Evolutionary conservation across 768 basidiomycete genomes (phyloP).

Genomic region (Cystobasidium ongulense): DNA sequence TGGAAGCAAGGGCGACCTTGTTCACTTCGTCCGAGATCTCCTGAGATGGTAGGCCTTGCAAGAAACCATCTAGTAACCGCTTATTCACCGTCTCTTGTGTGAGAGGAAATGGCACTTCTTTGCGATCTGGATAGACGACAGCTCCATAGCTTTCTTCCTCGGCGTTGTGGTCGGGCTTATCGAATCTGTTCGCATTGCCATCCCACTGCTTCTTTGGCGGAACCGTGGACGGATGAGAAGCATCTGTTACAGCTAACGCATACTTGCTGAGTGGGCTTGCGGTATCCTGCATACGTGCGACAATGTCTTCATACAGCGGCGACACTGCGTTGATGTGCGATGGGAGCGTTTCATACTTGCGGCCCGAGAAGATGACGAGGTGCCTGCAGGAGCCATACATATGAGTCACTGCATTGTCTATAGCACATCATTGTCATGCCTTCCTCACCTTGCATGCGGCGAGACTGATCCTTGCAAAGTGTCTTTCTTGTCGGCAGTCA

Average conservation of each 20-base stretch:
- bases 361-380: slow-evolving; percentile 39
- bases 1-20: neutral
- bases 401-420: neutral
- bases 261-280: neutral
- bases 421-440: neutral
- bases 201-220: slow-evolving; percentile 21
- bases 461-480: slow-evolving; percentile 1
- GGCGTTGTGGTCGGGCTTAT: slow-evolving; percentile 7
- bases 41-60: neutral
- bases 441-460: slow-evolving; percentile 4
- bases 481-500: neutral
- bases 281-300: slow-evolving; percentile 4
- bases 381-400: slow-evolving; percentile 23
- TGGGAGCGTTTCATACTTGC: slow-evolving; percentile 33
- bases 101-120: neutral
- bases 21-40: neutral
- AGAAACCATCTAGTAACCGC: slow-evolving; percentile 29
- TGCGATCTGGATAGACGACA: slow-evolving; percentile 22
- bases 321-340: slow-evolving; percentile 37
- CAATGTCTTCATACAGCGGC: slow-evolving; percentile 32
- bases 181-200: slow-evolving; percentile 23
- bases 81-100: slow-evolving; percentile 13
- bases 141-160: slow-evolving; percentile 25
- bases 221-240: neutral
- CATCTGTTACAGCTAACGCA: neutral